Evolutionary conservation across 1,139 yeast genomes (phyloP), one percentile per base, ranked within the genome.

Genomic region (Candida frijolesensis): DNA sequence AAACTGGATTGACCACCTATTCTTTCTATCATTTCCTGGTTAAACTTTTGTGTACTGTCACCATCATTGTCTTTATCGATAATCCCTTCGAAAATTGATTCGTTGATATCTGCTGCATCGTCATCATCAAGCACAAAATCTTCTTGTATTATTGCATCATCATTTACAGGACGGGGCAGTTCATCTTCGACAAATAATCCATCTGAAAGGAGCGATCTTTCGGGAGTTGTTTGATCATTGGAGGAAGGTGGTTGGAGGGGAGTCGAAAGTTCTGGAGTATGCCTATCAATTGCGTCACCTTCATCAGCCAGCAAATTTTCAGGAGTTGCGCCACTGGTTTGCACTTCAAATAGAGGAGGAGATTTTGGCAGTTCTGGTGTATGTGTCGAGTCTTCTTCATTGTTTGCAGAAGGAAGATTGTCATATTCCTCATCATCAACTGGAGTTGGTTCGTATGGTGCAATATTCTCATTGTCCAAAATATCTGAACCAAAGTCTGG

Each of bases 81-180:
- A 34, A 35, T 27, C 4, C 34, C 43, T n/a, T 37, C 49, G 30
- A 47, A 48, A 4, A 44, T 44, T 10, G 44, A 37, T 15, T 41
- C 46, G 15, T 40, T 38, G 10, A 19, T 16, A 34, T 14, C 37
- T 2, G 4, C 37, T 5, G 15, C 40, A 7, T 18, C 22, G 5
- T 51, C 45, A 34, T 55, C 51, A 27, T 53, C 55, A 11, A 50
- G 32, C 2, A 51, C 47, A 37, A 47, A 55, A 18, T 55, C 57
- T 27, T 55, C 54, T 15, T 54, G 52, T 4, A 54, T 52, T 14
- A 50, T 35, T 22, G 29, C 29, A 25, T 51, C 50, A 10, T 44
- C 45, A 12, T 48, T 42, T 19, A 18, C 29, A 2, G 37, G 14
- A 18, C 16, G 38, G 3, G 46, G 10, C 2, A 25, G 4, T 25